Conservation (phyloP, 2,329 filamentous ascomycete species). For the Penicillium italicum region DNA sequence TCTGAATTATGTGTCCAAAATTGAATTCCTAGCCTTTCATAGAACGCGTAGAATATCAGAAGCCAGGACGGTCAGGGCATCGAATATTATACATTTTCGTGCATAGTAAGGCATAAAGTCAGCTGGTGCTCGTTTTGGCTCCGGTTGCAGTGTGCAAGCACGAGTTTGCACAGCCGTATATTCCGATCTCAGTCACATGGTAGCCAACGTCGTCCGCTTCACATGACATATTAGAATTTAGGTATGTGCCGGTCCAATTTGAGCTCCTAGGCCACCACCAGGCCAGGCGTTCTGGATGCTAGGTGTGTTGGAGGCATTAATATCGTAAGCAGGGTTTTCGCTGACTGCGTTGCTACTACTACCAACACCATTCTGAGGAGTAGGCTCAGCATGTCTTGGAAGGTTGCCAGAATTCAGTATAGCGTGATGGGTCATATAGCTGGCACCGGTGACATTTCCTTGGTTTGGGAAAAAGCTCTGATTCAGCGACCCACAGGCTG, state of each 20-base stretch:
- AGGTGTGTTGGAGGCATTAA: conserved; percentile 23
- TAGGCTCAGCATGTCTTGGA: conserved; percentile 17
- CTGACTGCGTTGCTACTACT: conserved; percentile 15
- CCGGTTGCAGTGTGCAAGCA: background rate
- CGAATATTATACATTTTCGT: background rate
- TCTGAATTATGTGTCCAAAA: background rate
- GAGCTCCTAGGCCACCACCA: conserved; percentile 26
- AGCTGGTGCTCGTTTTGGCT: background rate
- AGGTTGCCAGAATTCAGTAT: conserved; percentile 19
- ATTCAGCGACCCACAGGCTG: conserved; percentile 37
- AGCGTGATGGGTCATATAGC: conserved; percentile 28
- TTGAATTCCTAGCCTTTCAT: background rate
- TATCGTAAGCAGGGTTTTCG: conserved; percentile 25
- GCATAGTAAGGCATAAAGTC: background rate
- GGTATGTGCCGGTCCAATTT: conserved; percentile 25
- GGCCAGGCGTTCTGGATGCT: conserved; percentile 31
- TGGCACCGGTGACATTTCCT: conserved; percentile 32
- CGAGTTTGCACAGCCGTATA: background rate
- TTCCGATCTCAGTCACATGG: background rate
- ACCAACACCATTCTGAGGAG: conserved; percentile 18
- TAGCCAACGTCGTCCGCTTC: background rate
- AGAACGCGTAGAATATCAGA: background rate
- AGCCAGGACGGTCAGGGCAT: background rate
- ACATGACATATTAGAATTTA: conserved; percentile 3
- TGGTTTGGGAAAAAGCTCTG: conserved; percentile 40